Evolutionary conservation across 768 basidiomycete genomes (phyloP).

Genomic region (Xerocomus spinulosus): DNA sequence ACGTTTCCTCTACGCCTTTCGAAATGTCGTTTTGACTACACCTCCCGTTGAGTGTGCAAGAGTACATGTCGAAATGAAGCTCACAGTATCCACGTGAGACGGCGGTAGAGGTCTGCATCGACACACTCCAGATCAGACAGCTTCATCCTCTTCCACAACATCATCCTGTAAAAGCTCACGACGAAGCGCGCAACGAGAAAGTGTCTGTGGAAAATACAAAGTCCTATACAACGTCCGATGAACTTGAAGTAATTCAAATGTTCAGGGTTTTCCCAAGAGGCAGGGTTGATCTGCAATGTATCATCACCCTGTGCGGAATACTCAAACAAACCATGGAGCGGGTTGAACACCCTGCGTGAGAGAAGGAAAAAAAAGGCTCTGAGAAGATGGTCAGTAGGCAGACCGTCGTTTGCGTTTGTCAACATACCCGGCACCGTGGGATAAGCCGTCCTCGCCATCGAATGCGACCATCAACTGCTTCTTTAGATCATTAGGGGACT

Average conservation of each 20-base stretch:
- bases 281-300: slow-evolving; percentile 98
- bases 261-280: slow-evolving; percentile 96
- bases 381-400: slow-evolving; percentile 6
- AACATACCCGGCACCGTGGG: slow-evolving; percentile 92
- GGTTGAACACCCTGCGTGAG: slow-evolving; percentile 99
- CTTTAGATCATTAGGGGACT: slow-evolving; percentile 97
- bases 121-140: slow-evolving; percentile 93
- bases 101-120: slow-evolving; percentile 90
- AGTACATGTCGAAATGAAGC: slow-evolving; percentile 28
- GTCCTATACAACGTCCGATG: slow-evolving; percentile 90
- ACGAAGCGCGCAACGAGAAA: slow-evolving; percentile 99
- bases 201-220: slow-evolving; percentile 98
- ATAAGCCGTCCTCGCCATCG: slow-evolving; percentile 97
- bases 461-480: slow-evolving; percentile 99
- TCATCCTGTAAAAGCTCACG: slow-evolving; percentile 99
- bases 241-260: slow-evolving; percentile 99
- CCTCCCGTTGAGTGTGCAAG: slow-evolving; percentile 11
- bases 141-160: slow-evolving; percentile 94
- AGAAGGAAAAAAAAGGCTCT: slow-evolving; percentile 99
- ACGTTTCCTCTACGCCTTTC: slow-evolving; percentile 96
- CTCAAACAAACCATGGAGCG: slow-evolving; percentile 99
- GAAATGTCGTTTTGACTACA: slow-evolving; percentile 95
- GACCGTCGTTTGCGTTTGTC: background rate
- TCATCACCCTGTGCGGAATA: slow-evolving; percentile 99
- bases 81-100: slow-evolving; percentile 98